Base-by-base conservation (phyloP, 1,139 yeast species). In the Suhomyces terraborum region DNA sequence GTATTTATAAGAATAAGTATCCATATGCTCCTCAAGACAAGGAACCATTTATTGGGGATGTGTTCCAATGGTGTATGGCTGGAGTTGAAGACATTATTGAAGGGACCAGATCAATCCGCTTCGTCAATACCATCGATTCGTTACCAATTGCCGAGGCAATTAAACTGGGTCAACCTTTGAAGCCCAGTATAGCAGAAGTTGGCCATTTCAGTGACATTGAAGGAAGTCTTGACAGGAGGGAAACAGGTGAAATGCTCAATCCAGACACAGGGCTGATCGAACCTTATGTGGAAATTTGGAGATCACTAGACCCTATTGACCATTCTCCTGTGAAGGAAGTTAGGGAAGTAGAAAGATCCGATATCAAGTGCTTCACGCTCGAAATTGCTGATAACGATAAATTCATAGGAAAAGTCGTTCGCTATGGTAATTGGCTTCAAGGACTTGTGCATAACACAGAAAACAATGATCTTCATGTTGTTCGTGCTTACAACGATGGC, bases 201-300 rank as follows among this genome's bases (percentile, higher is more conserved):
- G 84, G 84, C 2, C 59, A 64, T 8, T 77, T 77, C 47, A 62
- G 67, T 34, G 52, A 55, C 2, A 55, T 74, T 31, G 65, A 56
- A 8, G 65, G 62, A 18, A 70, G 75, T 8, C 67, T 69, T 12
- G 75, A 69, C 42, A 63, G 83, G 32, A 64, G 64, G 36, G 87
- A 81, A 52, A 66, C 71, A 0, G 87, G 87, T 0, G 48, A 50
- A 3, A 79, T 81, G 85, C 49, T 53, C 16, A 77, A 79, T 50
- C 69, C 77, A 1, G 70, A 49, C 3, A 67, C 80, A 0, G 76
- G 77, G 0, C 50, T 54, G n/a, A 51, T 58, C 5, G 74, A 73
- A 43, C 64, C 64, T 6, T 81, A 79, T 50, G 62, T 73, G 24
- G 87, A 81, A 56, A 64, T 77, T 17, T 81, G 87, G 87, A 58